A percentile compares a stretch with the other conserved stretches of the same genome.
Conservation (phyloP, 306 rosid species). For the Myrica gale region DNA sequence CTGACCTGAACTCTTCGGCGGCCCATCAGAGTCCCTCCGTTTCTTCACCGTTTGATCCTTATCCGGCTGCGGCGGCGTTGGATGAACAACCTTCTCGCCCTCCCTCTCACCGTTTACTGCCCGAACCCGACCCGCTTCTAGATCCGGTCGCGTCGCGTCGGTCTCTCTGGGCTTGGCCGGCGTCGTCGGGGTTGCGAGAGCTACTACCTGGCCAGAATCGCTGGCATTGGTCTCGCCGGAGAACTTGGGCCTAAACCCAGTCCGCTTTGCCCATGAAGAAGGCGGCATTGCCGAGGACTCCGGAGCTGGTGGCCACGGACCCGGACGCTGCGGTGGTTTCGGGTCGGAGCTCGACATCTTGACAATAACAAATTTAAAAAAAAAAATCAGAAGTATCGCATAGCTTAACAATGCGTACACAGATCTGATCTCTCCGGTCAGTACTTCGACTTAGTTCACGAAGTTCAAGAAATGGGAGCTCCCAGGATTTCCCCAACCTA, state of each 20-base stretch:
- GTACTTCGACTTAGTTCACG: not conserved
- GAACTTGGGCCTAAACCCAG: conserved; percentile 87
- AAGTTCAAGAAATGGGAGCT: conserved; percentile 11
- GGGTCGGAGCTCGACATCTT: conserved; percentile 69
- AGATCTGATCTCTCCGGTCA: conserved; percentile 49
- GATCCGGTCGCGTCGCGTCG: conserved; percentile 40
- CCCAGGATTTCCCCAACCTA: conserved; percentile 31
- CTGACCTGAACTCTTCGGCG: conserved; percentile 39
- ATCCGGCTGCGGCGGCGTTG: conserved; percentile 21
- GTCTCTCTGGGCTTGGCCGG: conserved; percentile 44
- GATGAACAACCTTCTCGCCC: conserved; percentile 22
- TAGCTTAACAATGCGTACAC: conserved; percentile 15
- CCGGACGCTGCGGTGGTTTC: conserved; percentile 65
- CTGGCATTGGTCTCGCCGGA: conserved; percentile 82
- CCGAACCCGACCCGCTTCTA: conserved; percentile 58
- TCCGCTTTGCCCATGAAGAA: conserved; percentile 89
- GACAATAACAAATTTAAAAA: not conserved
- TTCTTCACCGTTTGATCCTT: conserved; percentile 54
- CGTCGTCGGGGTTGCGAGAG: not conserved
- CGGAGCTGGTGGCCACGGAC: conserved; percentile 79
- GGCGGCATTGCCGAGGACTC: conserved; percentile 62
- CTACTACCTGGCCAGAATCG: conserved; percentile 58
- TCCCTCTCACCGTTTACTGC: conserved; percentile 44
- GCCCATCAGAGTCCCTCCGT: conserved; percentile 71
- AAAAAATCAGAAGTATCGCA: conserved; percentile 31